phyloP scores from a whole-genome alignment of 139 green algal genomes.

The Picochlorum sp. region DNA sequence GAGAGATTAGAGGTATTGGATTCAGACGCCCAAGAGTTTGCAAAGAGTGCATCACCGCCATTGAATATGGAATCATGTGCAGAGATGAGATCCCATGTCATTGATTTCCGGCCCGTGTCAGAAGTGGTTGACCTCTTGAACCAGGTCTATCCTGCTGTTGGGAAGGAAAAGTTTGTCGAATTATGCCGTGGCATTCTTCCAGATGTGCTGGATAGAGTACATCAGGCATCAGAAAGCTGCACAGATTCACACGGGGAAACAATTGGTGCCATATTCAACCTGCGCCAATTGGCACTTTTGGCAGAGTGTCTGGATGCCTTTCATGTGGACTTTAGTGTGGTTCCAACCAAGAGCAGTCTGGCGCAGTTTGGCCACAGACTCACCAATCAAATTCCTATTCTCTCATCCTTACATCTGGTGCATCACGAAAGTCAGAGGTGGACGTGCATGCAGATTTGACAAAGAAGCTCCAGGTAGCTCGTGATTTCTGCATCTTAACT shows the following conservation, averaged over 20 bases:
- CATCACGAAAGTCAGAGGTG: conserved; percentile 69
- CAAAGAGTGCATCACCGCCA: no score
- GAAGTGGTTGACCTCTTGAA: background rate
- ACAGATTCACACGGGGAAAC: conserved; percentile 18
- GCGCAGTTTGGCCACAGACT: conserved; percentile 76
- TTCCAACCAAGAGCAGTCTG: conserved; percentile 88
- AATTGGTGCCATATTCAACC: conserved; percentile 86
- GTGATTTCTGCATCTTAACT: conserved; percentile 92
- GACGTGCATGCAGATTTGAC: conserved; percentile 93
- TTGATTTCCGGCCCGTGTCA: background rate
- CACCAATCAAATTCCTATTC: conserved; percentile 67
- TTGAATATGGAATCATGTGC: no score
- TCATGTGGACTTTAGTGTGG: conserved; percentile 73
- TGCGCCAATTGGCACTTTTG: conserved; percentile 90
- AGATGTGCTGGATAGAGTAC: background rate
- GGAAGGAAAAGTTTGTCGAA: background rate
- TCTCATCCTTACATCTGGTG: conserved; percentile 65
- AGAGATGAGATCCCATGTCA: no score
- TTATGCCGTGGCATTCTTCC: background rate
- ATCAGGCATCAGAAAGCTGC: background rate
- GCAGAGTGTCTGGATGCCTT: conserved; percentile 86
- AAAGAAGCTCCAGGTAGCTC: conserved; percentile 79
- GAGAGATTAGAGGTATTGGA: no score
- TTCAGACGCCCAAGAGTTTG: no score
- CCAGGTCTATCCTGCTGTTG: background rate